These are phyloP conservation scores for Endoconidiophora polonica DNA, from an alignment of 2,329 filamentous ascomycete species.

Conservation along the genomic window DNA sequence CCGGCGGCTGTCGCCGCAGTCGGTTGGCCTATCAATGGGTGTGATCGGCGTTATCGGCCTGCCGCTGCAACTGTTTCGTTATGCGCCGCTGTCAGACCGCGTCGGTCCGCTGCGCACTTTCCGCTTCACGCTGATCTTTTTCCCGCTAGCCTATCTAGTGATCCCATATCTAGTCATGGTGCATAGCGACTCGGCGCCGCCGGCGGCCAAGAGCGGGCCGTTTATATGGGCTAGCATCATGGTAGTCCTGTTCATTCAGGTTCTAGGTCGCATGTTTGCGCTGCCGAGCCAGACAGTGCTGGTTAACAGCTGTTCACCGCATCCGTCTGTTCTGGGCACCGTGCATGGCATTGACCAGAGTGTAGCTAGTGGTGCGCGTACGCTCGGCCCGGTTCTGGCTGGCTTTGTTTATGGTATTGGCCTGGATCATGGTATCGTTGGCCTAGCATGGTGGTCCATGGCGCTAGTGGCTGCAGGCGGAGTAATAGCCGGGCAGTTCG, in stretches of 20 bases:
- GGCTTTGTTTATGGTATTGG: conserved; percentile 44
- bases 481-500: conserved; percentile 34
- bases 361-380: conserved; percentile 39
- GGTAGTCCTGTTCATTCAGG: conserved; percentile 45
- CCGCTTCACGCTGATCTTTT: conserved; percentile 50
- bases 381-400: conserved; percentile 42
- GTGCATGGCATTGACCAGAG: conserved; percentile 39
- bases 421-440: conserved; percentile 38
- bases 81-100: conserved; percentile 47
- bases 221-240: conserved; percentile 49
- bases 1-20: conserved; percentile 53
- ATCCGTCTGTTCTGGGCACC: conserved; percentile 30
- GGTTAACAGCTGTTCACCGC: conserved; percentile 31
- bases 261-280: conserved; percentile 49
- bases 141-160: conserved; percentile 51
- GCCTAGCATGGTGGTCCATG: conserved; percentile 41
- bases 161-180: conserved; percentile 57
- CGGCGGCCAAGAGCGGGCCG: conserved; percentile 34
- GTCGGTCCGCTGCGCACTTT: conserved; percentile 54
- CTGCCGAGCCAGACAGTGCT: conserved; percentile 30
- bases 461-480: conserved; percentile 32
- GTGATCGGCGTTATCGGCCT: conserved; percentile 65
- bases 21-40: conserved; percentile 63
- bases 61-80: conserved; percentile 41
- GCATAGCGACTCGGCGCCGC: conserved; percentile 35